phyloP scores from a whole-genome alignment of 805 yeast species.

The Nakazawaea pomicola region DNA sequence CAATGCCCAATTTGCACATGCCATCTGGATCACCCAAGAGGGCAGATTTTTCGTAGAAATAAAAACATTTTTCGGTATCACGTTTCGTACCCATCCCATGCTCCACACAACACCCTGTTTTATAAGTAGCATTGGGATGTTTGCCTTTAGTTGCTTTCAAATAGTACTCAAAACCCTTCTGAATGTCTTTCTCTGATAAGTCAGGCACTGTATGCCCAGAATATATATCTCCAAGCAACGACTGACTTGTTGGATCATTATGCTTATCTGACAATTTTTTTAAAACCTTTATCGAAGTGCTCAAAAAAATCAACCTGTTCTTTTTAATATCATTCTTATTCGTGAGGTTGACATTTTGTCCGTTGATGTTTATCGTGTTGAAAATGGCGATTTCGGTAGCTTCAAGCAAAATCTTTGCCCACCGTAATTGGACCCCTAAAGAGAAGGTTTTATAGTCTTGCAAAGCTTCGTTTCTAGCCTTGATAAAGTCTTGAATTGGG shows the following conservation, averaged over 20 bases:
- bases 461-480: slow-evolving; percentile 27
- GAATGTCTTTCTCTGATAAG: slow-evolving; percentile 45
- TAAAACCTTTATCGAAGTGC: slow-evolving; percentile 54
- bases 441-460: slow-evolving; percentile 34
- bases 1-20: slow-evolving; percentile 72
- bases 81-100: slow-evolving; percentile 51
- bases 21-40: slow-evolving; percentile 56
- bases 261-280: slow-evolving; percentile 45
- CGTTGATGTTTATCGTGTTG: slow-evolving; percentile 42
- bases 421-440: slow-evolving; percentile 51
- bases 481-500: slow-evolving; percentile 21
- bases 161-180: slow-evolving; percentile 57
- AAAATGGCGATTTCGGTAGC: slow-evolving; percentile 37
- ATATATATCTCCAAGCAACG: slow-evolving; percentile 59
- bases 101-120: slow-evolving; percentile 69
- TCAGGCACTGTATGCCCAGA: slow-evolving; percentile 46
- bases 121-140: slow-evolving; percentile 57
- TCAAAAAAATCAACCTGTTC: slow-evolving; percentile 50
- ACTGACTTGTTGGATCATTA: slow-evolving; percentile 51
- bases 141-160: slow-evolving; percentile 51
- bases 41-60: slow-evolving; percentile 58
- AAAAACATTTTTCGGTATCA: slow-evolving; percentile 41
- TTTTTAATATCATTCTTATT: slow-evolving; percentile 38
- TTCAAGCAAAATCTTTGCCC: slow-evolving; percentile 56
- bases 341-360: slow-evolving; percentile 33